Conservation (phyloP, 768 basidiomycete genomes). For the Serendipita sp. region DNA sequence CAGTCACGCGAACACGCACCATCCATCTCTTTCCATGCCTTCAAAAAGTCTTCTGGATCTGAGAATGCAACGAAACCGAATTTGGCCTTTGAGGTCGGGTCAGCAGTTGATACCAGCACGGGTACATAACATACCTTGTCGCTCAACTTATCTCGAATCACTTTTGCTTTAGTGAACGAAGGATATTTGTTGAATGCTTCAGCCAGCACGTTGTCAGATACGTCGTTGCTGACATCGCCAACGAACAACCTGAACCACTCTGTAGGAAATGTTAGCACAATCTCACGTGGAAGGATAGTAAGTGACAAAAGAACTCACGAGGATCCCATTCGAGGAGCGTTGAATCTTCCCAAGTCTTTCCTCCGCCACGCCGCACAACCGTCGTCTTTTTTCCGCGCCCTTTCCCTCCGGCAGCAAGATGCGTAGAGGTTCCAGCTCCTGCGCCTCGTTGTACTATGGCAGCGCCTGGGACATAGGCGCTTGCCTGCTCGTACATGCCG, state of each 20-base stretch:
- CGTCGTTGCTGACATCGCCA: conserved; percentile 95
- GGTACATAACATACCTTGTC: conserved; percentile 48
- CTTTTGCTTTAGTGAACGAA: conserved; percentile 88
- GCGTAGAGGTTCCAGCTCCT: not conserved
- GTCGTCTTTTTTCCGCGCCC: conserved; percentile 88
- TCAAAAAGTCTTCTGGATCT: conserved; percentile 95
- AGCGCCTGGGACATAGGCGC: conserved; percentile 83
- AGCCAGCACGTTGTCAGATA: conserved; percentile 84
- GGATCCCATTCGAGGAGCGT: conserved; percentile 96
- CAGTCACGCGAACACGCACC: conserved; percentile 33
- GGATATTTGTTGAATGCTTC: conserved; percentile 89
- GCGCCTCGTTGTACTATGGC: conserved; percentile 81
- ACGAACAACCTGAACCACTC: conserved; percentile 98
- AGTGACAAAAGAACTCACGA: conserved; percentile 40
- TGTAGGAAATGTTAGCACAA: conserved; percentile 20
- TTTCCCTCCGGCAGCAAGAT: conserved; percentile 45
- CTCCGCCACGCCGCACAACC: conserved; percentile 86
- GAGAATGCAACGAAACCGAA: conserved; percentile 97
- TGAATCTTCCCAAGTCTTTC: conserved; percentile 97
- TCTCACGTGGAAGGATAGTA: not conserved
- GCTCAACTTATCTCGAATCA: conserved; percentile 61
- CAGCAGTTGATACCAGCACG: not conserved
- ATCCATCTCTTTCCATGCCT: conserved; percentile 99
- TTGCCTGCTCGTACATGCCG: conserved; percentile 78
- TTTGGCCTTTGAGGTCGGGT: conserved; percentile 47